These are phyloP conservation scores for Didymella pomorum DNA, from an alignment of 2,329 filamentous ascomycete species.

Conservation along the genomic window DNA sequence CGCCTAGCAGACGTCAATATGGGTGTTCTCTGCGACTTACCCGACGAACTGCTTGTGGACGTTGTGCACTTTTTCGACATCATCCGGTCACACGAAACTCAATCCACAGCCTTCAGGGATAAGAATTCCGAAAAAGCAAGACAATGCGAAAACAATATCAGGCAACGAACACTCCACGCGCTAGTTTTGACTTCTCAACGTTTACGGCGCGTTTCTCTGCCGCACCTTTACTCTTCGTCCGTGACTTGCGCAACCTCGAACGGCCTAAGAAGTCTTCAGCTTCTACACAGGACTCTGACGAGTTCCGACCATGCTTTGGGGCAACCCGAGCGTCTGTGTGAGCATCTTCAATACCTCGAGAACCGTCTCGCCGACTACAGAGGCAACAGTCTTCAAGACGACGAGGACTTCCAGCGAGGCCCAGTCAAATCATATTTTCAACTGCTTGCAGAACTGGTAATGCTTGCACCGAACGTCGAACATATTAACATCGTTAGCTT, in stretches of 20 bases:
- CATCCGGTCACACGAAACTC: conserved; percentile 34
- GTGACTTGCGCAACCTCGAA: conserved; percentile 25
- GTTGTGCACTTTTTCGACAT: conserved; percentile 24
- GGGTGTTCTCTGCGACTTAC: conserved; percentile 20
- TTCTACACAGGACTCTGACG: conserved; percentile 30
- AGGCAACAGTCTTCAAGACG: conserved; percentile 30
- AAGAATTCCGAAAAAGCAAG: conserved; percentile 27
- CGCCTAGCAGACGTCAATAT: neutral
- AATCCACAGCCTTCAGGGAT: conserved; percentile 31
- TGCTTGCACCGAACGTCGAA: conserved; percentile 29
- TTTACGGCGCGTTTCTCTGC: conserved; percentile 30
- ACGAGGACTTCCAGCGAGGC: conserved; percentile 3
- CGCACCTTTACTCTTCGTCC: conserved; percentile 37
- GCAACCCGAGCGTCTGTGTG: conserved; percentile 10
- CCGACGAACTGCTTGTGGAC: conserved; percentile 37
- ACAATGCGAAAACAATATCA: conserved; percentile 34
- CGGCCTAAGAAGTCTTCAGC: conserved; percentile 24
- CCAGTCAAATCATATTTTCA: conserved; percentile 29
- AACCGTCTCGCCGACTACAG: conserved; percentile 34
- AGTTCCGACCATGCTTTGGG: neutral
- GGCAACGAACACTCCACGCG: conserved; percentile 27
- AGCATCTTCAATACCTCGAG: conserved; percentile 36
- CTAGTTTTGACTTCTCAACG: conserved; percentile 31
- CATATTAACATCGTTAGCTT: conserved; percentile 35
- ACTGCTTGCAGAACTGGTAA: conserved; percentile 31